Conservation (phyloP, 495 filamentous ascomycete genomes). For the Neurospora sp. region DNA sequence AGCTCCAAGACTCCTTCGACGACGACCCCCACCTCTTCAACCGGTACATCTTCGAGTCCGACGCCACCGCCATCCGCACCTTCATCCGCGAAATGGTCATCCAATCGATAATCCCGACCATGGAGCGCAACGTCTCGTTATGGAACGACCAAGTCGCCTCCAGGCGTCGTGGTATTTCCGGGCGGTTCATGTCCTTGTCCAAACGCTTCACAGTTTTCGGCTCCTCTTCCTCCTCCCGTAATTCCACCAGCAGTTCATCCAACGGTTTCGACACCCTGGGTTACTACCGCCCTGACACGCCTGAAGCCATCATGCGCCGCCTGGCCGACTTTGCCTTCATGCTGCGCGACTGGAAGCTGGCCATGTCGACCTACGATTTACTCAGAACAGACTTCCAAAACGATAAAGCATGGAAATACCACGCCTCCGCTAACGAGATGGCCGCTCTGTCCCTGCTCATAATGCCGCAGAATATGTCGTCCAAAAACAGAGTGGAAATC, state of each 20-base stretch:
- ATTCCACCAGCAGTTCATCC: constrained; percentile 23
- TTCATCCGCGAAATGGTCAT: constrained; percentile 89
- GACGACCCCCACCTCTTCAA: constrained; percentile 38
- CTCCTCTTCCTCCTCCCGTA: constrained; percentile 27
- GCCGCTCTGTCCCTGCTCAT: constrained; percentile 72
- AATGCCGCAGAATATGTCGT: constrained; percentile 55
- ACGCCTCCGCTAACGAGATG: constrained; percentile 91
- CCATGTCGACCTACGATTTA: constrained; percentile 81
- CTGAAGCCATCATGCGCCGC: constrained; percentile 86
- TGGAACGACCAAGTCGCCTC: constrained; percentile 99
- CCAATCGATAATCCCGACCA: constrained; percentile 84
- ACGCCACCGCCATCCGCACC: constrained; percentile 72
- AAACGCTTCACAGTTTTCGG: constrained; percentile 80
- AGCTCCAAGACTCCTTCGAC: constrained; percentile 52
- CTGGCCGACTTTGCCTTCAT: constrained; percentile 93
- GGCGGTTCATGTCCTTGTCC: constrained; percentile 83
- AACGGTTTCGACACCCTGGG: constrained; percentile 72
- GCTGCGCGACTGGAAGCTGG: constrained; percentile 90
- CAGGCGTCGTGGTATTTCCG: constrained; percentile 71
- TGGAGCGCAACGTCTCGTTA: constrained; percentile 80
- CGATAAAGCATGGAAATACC: constrained; percentile 94
- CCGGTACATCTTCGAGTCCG: constrained; percentile 82
- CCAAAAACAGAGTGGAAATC: constrained; percentile 64
- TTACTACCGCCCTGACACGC: constrained; percentile 72
- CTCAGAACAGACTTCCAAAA: constrained; percentile 79